phyloP scores from a whole-genome alignment of 2,329 filamentous ascomycete species.

The Calonectria crousiana region DNA sequence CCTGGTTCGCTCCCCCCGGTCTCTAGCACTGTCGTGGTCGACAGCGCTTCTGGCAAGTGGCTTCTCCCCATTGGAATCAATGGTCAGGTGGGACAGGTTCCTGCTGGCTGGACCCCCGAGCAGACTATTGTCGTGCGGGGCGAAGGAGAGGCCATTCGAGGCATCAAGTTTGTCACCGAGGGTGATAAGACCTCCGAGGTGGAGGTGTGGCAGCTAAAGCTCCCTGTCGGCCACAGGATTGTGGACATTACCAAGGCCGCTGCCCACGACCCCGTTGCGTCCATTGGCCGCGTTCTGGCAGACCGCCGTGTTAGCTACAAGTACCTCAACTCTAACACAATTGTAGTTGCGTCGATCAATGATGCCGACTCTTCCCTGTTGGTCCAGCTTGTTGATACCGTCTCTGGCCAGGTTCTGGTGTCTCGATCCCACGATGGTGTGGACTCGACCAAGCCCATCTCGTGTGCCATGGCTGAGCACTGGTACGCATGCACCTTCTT shows the following conservation, averaged over 20 bases:
- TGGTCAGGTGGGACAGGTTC: conserved; percentile 62
- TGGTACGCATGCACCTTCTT: conserved; percentile 93
- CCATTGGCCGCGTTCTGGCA: conserved; percentile 92
- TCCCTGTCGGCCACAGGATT: conserved; percentile 75
- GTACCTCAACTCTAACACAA: conserved; percentile 89
- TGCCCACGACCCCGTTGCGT: conserved; percentile 87
- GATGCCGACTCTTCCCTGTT: conserved; percentile 71
- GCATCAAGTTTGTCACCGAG: conserved; percentile 63
- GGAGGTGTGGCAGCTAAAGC: conserved; percentile 79
- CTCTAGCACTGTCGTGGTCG: conserved; percentile 63
- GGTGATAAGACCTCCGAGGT: conserved; percentile 57
- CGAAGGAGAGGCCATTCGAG: conserved; percentile 63
- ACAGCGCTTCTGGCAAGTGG: conserved; percentile 64
- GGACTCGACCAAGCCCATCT: conserved; percentile 79
- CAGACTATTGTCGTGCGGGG: conserved; percentile 68
- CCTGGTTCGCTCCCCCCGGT: conserved; percentile 46
- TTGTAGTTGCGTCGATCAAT: conserved; percentile 79
- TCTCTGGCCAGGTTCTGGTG: conserved; percentile 85
- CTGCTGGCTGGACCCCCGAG: conserved; percentile 60
- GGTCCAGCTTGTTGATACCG: conserved; percentile 85
- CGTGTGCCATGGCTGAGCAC: conserved; percentile 89
- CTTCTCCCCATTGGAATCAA: conserved; percentile 65
- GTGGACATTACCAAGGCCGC: conserved; percentile 76
- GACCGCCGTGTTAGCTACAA: conserved; percentile 97
- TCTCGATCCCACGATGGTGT: conserved; percentile 78